Percentiles rank a stretch among this genome's conserved stretches.
Conservation (phyloP, 495 filamentous ascomycete species). For the Bombardia bombarda region DNA sequence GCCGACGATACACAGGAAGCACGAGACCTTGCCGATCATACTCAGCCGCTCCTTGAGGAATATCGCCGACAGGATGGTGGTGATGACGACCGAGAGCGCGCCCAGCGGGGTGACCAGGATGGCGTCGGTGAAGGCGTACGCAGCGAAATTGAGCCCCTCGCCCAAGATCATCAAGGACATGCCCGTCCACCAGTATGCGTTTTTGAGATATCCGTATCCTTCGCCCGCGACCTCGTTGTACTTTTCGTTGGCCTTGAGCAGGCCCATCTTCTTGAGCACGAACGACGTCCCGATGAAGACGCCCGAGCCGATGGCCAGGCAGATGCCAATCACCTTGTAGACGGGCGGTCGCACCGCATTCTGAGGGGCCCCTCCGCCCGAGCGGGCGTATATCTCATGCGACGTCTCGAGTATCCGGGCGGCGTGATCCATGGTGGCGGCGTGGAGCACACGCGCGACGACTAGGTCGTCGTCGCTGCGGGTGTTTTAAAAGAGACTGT, state of each 20-base stretch:
- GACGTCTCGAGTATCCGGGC: slow-evolving; percentile 29
- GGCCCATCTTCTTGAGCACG: slow-evolving; percentile 86
- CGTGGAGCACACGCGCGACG: slow-evolving; percentile 12
- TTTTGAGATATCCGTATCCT: slow-evolving; percentile 97
- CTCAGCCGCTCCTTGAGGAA: slow-evolving; percentile 94
- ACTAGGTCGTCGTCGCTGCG: slow-evolving; percentile 12
- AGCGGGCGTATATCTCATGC: slow-evolving; percentile 35
- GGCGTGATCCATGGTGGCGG: slow-evolving; percentile 32
- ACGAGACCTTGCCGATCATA: slow-evolving; percentile 92
- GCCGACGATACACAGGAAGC: slow-evolving; percentile 90
- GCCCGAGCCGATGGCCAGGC: slow-evolving; percentile 79
- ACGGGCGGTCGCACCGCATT: slow-evolving; percentile 27
- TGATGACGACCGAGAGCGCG: slow-evolving; percentile 91
- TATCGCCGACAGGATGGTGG: slow-evolving; percentile 86
- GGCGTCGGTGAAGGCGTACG: slow-evolving; percentile 95
- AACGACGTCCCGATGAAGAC: slow-evolving; percentile 94
- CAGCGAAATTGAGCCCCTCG: slow-evolving; percentile 95
- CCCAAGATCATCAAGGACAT: slow-evolving; percentile 98
- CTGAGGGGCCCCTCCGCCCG: slow-evolving; percentile 18
- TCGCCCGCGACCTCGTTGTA: slow-evolving; percentile 95
- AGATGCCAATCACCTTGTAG: slow-evolving; percentile 86
- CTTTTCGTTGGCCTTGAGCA: slow-evolving; percentile 89
- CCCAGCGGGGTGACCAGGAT: slow-evolving; percentile 93
- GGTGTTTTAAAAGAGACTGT: too few species aligned
- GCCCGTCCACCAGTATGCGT: slow-evolving; percentile 88